phyloP scores from a whole-genome alignment of 805 yeast species.

The Sugiyamaella qingdaonensis region DNA sequence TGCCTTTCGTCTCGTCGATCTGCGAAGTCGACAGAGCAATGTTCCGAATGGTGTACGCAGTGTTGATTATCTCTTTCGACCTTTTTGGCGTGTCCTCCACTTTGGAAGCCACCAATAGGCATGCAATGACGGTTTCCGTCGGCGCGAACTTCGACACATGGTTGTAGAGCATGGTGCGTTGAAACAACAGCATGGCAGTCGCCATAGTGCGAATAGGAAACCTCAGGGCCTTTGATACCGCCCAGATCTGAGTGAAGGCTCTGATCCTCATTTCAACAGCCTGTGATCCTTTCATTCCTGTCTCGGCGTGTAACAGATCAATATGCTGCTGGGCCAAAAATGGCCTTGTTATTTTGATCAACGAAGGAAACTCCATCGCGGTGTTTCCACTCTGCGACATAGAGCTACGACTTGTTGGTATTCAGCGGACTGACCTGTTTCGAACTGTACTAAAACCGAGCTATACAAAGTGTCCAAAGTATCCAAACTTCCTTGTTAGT shows the following conservation, averaged over 20 bases:
- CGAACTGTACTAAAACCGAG: too few relatives aligned
- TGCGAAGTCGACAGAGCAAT: slow-evolving; percentile 28
- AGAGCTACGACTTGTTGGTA: too few relatives aligned
- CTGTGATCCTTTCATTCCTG: slow-evolving; percentile 46
- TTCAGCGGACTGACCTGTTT: too few relatives aligned
- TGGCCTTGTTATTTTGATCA: slow-evolving; percentile 46
- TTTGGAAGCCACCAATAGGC: slow-evolving; percentile 68
- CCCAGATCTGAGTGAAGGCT: slow-evolving; percentile 21
- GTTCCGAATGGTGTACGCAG: slow-evolving; percentile 25
- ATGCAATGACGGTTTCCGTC: slow-evolving; percentile 58
- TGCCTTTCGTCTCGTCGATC: slow-evolving; percentile 53
- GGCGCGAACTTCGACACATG: slow-evolving; percentile 14
- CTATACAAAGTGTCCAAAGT: too few relatives aligned
- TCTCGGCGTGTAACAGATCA: slow-evolving; percentile 45
- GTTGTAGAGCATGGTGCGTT: slow-evolving; percentile 64
- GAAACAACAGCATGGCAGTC: slow-evolving; percentile 68
- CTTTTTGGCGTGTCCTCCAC: slow-evolving; percentile 83
- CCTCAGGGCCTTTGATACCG: slow-evolving; percentile 15
- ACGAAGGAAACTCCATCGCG: slow-evolving; percentile 12
- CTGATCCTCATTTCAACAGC: slow-evolving; percentile 49
- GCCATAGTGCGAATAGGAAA: slow-evolving; percentile 64
- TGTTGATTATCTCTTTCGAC: slow-evolving; percentile 53
- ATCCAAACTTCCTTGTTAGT: too few relatives aligned
- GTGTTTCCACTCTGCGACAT: not conserved
- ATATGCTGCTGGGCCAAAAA: slow-evolving; percentile 54